These are phyloP conservation scores for Neurospora sp. DNA, from an alignment of 495 filamentous ascomycete genomes.

Conservation along the genomic window DNA sequence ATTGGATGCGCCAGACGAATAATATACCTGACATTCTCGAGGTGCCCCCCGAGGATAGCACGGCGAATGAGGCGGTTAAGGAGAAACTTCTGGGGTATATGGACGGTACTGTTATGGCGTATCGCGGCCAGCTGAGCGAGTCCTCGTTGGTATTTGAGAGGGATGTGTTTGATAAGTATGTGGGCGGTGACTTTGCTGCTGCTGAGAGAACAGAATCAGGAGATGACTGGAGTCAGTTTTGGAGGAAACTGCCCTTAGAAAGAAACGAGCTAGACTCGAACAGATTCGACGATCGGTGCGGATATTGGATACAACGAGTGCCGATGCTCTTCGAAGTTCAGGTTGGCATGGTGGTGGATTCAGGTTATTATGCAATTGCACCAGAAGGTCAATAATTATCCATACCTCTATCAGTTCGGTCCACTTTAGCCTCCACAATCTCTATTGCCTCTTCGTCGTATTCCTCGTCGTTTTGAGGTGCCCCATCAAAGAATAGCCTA, in stretches of 20 bases:
- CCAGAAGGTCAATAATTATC: neutral
- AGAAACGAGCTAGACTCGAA: neutral
- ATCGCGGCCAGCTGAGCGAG: neutral
- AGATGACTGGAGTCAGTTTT: neutral
- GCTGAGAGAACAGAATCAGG: neutral
- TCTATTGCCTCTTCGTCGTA: too few relatives aligned
- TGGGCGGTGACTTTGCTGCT: neutral
- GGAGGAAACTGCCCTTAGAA: neutral
- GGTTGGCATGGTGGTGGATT: neutral
- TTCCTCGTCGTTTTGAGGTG: too few relatives aligned
- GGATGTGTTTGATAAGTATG: neutral
- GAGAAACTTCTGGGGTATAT: neutral
- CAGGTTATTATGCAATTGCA: neutral
- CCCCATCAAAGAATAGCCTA: too few relatives aligned
- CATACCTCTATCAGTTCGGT: too few relatives aligned
- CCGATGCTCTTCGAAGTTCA: neutral
- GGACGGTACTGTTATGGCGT: slow-evolving; percentile 2
- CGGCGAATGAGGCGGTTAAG: neutral
- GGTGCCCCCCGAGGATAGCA: neutral
- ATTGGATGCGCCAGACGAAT: neutral
- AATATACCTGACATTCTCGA: neutral
- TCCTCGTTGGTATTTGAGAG: neutral
- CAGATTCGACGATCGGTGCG: neutral
- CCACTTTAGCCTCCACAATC: too few relatives aligned
- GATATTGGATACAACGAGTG: neutral